Evolutionary conservation across 2,329 filamentous ascomycete species (phyloP).

Genomic region (Microsporum audouinii): DNA sequence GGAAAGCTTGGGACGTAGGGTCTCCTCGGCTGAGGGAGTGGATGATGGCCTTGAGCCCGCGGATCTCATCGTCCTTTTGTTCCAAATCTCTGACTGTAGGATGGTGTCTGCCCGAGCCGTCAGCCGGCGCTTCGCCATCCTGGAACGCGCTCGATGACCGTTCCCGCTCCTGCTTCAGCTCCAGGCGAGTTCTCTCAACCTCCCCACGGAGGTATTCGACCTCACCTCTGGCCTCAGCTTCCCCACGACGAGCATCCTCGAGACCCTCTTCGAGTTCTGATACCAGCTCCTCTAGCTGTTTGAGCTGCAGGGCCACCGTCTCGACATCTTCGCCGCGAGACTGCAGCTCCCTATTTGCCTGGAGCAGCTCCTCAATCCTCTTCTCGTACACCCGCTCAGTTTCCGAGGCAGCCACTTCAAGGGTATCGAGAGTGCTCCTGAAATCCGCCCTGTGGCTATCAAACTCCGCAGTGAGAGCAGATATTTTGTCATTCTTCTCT

Average conservation of each 20-base stretch:
- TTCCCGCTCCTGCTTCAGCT: slow-evolving; percentile 78
- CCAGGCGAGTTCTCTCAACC: slow-evolving; percentile 79
- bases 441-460: slow-evolving; percentile 93
- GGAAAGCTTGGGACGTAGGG: slow-evolving; percentile 12
- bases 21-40: slow-evolving; percentile 72
- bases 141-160: slow-evolving; percentile 56
- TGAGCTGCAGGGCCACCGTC: slow-evolving; percentile 77
- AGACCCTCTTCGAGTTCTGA: slow-evolving; percentile 94
- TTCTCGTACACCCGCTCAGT: slow-evolving; percentile 85
- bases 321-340: slow-evolving; percentile 82
- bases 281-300: slow-evolving; percentile 89
- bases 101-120: slow-evolving; percentile 16
- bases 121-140: slow-evolving; percentile 27
- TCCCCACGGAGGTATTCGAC: slow-evolving; percentile 92
- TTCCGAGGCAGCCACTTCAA: slow-evolving; percentile 90
- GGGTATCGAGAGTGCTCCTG: slow-evolving; percentile 86
- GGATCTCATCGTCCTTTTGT: slow-evolving; percentile 93
- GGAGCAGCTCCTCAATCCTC: slow-evolving; percentile 49
- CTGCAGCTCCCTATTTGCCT: slow-evolving; percentile 71
- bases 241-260: slow-evolving; percentile 84
- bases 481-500: slow-evolving; percentile 96
- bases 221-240: slow-evolving; percentile 89
- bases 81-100: slow-evolving; percentile 62
- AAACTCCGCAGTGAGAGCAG: slow-evolving; percentile 84
- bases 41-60: slow-evolving; percentile 93